phyloP scores from a whole-genome alignment of 495 filamentous ascomycete species.

The Sphaerosporella brunnea region DNA sequence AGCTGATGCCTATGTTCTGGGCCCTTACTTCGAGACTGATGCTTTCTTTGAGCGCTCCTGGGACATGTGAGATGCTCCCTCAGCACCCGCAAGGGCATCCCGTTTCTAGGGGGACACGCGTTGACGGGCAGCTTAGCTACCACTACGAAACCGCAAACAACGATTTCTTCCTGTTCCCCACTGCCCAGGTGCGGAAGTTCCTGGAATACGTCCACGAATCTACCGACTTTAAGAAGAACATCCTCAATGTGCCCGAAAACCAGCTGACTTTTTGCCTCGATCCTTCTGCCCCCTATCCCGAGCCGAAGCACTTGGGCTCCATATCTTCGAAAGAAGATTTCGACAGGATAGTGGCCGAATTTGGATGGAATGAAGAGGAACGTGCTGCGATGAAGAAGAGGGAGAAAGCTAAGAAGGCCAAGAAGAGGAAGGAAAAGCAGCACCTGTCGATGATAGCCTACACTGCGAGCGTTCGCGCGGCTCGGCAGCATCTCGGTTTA shows the following conservation, averaged over 20 bases:
- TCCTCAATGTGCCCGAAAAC: slow-evolving; percentile 7
- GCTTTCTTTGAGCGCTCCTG: slow-evolving; percentile 18
- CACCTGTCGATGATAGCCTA: slow-evolving; percentile 9
- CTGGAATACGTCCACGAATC: slow-evolving; percentile 13
- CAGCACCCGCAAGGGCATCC: no score
- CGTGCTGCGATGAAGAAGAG: background rate
- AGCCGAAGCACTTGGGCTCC: slow-evolving; percentile 12
- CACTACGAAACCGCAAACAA: slow-evolving; percentile 12
- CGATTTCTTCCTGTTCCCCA: slow-evolving; percentile 15
- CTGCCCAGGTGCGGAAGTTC: slow-evolving; percentile 13
- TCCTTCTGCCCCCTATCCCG: background rate
- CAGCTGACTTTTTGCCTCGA: slow-evolving; percentile 12
- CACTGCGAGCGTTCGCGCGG: slow-evolving; percentile 16
- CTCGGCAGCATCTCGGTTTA: slow-evolving; percentile 15
- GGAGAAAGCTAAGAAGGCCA: background rate
- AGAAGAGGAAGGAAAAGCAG: slow-evolving; percentile 1
- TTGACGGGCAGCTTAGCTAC: no score
- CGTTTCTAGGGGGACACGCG: no score
- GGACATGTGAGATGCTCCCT: no score
- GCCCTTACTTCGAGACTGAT: slow-evolving; percentile 20
- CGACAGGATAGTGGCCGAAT: slow-evolving; percentile 11
- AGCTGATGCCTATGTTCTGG: slow-evolving; percentile 21
- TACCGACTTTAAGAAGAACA: slow-evolving; percentile 14
- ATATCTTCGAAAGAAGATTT: slow-evolving; percentile 16
- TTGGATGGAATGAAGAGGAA: slow-evolving; percentile 6